A percentile compares a stretch with the other conserved stretches of the same genome.
phyloP scores from a whole-genome alignment of 306 rosid species.

The Cucurbita ficifolia region DNA sequence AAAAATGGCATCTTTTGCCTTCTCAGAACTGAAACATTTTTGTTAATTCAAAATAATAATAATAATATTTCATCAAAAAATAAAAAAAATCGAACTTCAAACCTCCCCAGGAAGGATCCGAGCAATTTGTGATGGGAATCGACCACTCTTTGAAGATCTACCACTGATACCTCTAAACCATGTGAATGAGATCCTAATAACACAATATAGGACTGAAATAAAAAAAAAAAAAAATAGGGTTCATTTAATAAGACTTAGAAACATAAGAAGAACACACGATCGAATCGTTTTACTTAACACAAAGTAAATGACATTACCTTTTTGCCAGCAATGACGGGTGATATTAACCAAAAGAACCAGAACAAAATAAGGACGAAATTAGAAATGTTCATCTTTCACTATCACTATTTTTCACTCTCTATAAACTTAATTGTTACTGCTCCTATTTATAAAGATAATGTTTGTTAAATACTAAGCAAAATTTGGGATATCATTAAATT shows the following conservation, averaged over 20 bases:
- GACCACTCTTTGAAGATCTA: conserved; percentile 30
- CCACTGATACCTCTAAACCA: conserved; percentile 24
- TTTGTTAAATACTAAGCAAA: too few species aligned
- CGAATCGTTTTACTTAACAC: too few species aligned
- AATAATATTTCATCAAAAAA: neutral
- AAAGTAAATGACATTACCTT: conserved; percentile 27
- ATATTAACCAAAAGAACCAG: conserved; percentile 16
- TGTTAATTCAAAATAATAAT: too few species aligned
- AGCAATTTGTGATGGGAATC: conserved; percentile 42
- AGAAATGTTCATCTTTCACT: conserved; percentile 22
- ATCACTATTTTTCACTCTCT: too few species aligned
- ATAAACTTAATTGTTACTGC: too few species aligned
- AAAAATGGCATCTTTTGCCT: conserved; percentile 21
- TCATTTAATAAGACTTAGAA: too few species aligned
- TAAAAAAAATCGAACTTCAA: neutral
- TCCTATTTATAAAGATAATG: too few species aligned
- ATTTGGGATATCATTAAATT: too few species aligned
- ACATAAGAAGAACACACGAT: too few species aligned
- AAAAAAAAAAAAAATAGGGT: too few species aligned
- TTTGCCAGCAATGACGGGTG: conserved; percentile 35
- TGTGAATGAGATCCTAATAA: conserved; percentile 68
- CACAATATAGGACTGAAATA: conserved; percentile 41
- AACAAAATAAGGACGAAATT: conserved; percentile 15
- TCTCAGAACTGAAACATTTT: conserved; percentile 20
- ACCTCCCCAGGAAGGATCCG: conserved; percentile 35